Percentiles rank a stretch among this genome's conserved stretches.
phyloP scores from a whole-genome alignment of 2,329 filamentous ascomycete genomes.

The Fusarium verticillioides region DNA sequence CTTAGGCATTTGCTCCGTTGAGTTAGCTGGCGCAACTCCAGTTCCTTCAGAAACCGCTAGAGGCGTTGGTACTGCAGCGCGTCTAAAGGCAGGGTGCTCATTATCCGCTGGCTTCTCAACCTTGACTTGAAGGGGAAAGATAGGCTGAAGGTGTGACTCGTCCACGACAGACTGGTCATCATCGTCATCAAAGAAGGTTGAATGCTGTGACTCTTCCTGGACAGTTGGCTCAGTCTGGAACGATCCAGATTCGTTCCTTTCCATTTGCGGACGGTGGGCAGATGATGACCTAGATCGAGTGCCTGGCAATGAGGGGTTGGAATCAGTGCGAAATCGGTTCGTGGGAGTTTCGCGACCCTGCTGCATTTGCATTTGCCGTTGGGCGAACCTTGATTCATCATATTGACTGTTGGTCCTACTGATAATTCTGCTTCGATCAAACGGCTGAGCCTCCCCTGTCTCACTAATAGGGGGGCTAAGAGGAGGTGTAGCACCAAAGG shows the following conservation, averaged over 20 bases:
- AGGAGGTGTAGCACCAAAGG: conserved; percentile 52
- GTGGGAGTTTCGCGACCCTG: conserved; percentile 75
- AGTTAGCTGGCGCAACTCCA: neutral
- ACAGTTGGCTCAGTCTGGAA: conserved; percentile 46
- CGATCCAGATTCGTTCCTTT: conserved; percentile 47
- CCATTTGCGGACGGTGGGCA: conserved; percentile 50
- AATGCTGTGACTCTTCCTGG: conserved; percentile 48
- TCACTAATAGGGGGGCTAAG: conserved; percentile 74
- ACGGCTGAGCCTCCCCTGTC: conserved; percentile 70
- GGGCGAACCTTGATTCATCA: conserved; percentile 85
- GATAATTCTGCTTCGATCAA: conserved; percentile 86
- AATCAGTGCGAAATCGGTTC: conserved; percentile 58
- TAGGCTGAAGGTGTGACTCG: conserved; percentile 7
- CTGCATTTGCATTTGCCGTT: conserved; percentile 84
- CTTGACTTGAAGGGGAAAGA: conserved; percentile 50
- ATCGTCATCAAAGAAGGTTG: conserved; percentile 59
- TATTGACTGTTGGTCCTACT: conserved; percentile 75
- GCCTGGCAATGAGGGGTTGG: conserved; percentile 54
- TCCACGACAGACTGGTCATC: conserved; percentile 49
- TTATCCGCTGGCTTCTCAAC: conserved; percentile 62
- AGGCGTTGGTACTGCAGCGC: conserved; percentile 57
- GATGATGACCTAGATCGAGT: conserved; percentile 61
- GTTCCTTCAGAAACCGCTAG: conserved; percentile 48
- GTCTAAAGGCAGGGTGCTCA: conserved; percentile 66
- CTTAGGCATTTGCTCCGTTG: conserved; percentile 32